phyloP scores from a whole-genome alignment of 2,329 filamentous ascomycete species.

The Verticillium dahliae region DNA sequence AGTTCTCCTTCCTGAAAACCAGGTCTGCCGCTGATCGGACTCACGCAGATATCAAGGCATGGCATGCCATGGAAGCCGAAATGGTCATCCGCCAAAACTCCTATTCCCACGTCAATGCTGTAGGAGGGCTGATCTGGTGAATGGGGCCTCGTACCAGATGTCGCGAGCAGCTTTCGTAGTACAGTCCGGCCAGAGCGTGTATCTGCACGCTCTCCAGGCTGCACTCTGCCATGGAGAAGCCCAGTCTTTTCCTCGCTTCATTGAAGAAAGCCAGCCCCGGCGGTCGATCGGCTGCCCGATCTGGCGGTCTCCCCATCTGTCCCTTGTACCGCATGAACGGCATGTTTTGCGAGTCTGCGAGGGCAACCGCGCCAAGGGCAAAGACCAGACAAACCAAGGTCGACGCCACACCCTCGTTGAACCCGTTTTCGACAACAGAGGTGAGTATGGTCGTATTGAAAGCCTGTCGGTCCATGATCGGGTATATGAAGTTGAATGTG shows the following conservation, averaged over 20 bases:
- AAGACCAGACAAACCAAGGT: constrained; percentile 51
- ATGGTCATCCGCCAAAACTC: constrained; percentile 55
- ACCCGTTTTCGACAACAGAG: constrained; percentile 37
- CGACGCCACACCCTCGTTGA: constrained; percentile 40
- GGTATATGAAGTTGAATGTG: constrained; percentile 51
- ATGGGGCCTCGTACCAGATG: constrained; percentile 6
- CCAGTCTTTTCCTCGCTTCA: constrained; percentile 53
- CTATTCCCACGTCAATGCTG: constrained; percentile 20
- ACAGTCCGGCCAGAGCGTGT: constrained; percentile 47
- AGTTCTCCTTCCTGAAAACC: neutral
- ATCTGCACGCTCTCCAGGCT: constrained; percentile 55
- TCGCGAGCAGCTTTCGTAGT: constrained; percentile 41
- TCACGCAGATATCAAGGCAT: constrained; percentile 49
- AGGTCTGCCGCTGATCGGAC: constrained; percentile 8
- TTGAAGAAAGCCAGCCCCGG: constrained; percentile 56
- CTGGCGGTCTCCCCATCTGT: constrained; percentile 43
- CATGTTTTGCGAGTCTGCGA: constrained; percentile 40
- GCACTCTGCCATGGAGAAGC: constrained; percentile 47
- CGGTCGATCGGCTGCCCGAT: constrained; percentile 40
- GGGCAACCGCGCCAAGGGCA: constrained; percentile 51
- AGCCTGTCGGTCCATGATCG: constrained; percentile 49
- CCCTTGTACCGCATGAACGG: constrained; percentile 37
- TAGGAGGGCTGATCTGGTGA: neutral
- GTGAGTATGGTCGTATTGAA: constrained; percentile 43
- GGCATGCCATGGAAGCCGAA: constrained; percentile 49